Conservation (phyloP, 2,329 filamentous ascomycete species). For the Fonsecaea nubica region DNA sequence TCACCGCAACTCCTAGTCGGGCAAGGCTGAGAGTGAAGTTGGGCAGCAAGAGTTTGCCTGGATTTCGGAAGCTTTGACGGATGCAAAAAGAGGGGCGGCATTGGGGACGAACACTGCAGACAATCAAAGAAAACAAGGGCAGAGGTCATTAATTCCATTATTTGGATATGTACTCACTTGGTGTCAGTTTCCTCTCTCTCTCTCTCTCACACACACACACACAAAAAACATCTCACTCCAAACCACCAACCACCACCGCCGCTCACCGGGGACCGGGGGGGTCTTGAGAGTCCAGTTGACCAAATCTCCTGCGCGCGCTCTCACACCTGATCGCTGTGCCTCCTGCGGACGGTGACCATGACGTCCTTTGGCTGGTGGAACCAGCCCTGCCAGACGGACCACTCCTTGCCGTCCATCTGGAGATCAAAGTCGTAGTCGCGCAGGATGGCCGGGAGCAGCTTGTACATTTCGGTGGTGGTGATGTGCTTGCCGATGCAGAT, state of each 20-base stretch:
- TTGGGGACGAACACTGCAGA: not conserved
- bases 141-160: too few relatives aligned
- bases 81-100: too few relatives aligned
- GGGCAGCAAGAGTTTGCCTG: too few relatives aligned
- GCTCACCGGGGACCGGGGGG: not conserved
- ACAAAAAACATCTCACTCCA: too few relatives aligned
- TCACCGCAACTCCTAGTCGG: too few relatives aligned
- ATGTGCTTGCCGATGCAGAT: constrained; percentile 41
- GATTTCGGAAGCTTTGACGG: too few relatives aligned
- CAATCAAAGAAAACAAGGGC: too few relatives aligned
- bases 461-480: constrained; percentile 40
- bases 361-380: constrained; percentile 32
- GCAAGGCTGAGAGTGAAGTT: too few relatives aligned
- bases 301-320: not conserved
- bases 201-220: too few relatives aligned
- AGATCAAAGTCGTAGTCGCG: constrained; percentile 31
- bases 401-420: constrained; percentile 21
- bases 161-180: too few relatives aligned
- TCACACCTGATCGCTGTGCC: constrained; percentile 11
- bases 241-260: not conserved
- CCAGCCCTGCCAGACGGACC: constrained; percentile 30
- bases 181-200: too few relatives aligned
- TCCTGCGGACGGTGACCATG: constrained; percentile 27
- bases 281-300: not conserved
- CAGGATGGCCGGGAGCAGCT: constrained; percentile 38